These are phyloP conservation scores for Auricularia sp. DNA, from an alignment of 768 basidiomycete species.

Conservation along the genomic window DNA sequence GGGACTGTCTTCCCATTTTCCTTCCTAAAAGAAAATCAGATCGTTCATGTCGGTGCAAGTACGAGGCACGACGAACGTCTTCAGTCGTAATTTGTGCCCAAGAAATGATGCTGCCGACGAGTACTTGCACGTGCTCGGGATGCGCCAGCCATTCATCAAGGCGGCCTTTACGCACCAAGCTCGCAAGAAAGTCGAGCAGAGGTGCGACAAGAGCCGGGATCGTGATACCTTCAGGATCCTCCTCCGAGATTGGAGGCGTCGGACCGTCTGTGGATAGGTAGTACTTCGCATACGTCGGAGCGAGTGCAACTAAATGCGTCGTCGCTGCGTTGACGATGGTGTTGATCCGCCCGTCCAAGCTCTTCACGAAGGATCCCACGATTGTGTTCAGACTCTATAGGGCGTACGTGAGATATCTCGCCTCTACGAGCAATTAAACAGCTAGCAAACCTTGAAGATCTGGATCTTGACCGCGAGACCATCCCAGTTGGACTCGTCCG, in stretches of 20 bases:
- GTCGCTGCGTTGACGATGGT: conserved; percentile 51
- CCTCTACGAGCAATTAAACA: background rate
- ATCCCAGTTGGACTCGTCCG: conserved; percentile 63
- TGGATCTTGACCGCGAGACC: conserved; percentile 69
- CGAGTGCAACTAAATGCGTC: conserved; percentile 47
- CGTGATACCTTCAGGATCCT: conserved; percentile 61
- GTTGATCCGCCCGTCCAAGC: conserved; percentile 52
- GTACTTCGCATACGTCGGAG: conserved; percentile 49
- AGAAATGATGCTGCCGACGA: conserved; percentile 50
- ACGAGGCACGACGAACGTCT: conserved; percentile 45
- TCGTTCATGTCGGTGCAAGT: background rate
- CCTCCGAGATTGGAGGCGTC: conserved; percentile 52
- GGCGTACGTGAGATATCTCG: background rate
- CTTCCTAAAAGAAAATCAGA: conserved; percentile 48
- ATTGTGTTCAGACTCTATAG: conserved; percentile 68
- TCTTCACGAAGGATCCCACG: conserved; percentile 71
- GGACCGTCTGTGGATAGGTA: conserved; percentile 46
- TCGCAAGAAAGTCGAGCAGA: conserved; percentile 71
- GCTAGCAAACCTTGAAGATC: conserved; percentile 59
- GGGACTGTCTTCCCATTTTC: conserved; percentile 80
- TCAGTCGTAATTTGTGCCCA: conserved; percentile 85
- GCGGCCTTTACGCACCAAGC: conserved; percentile 45
- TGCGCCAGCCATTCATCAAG: conserved; percentile 43
- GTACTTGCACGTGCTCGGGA: conserved; percentile 33
- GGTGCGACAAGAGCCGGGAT: conserved; percentile 68